Conservation (phyloP, 192 early-diverging fungal genomes). For the Coemansia sp. region DNA sequence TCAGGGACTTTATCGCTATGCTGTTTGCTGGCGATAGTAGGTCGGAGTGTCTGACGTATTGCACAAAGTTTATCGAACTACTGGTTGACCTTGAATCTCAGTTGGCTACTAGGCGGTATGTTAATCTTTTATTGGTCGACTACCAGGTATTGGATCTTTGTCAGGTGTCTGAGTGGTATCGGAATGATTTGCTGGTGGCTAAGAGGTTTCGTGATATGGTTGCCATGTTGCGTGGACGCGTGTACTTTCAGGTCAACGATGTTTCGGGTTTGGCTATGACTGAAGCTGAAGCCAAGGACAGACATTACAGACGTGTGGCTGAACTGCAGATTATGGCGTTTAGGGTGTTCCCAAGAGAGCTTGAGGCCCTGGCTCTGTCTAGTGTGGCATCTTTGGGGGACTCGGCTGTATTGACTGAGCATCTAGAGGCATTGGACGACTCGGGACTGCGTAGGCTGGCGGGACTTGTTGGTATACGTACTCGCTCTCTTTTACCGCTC, state of each 20-base stretch:
- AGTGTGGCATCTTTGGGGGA: constrained; percentile 69
- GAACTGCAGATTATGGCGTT: constrained; percentile 80
- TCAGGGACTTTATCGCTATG: constrained; percentile 64
- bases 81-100: constrained; percentile 87
- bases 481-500: constrained; percentile 29
- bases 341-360: constrained; percentile 61
- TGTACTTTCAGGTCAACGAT: constrained; percentile 78
- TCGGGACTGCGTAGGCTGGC: constrained; percentile 64
- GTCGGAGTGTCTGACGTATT: constrained; percentile 53
- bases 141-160: constrained; percentile 65
- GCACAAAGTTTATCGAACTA: constrained; percentile 79
- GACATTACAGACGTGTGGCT: constrained; percentile 64
- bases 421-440: constrained; percentile 59
- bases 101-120: constrained; percentile 88
- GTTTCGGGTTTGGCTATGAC: constrained; percentile 77
- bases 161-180: constrained; percentile 11
- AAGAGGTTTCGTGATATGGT: constrained; percentile 68
- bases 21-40: background rate
- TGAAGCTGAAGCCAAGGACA: constrained; percentile 63
- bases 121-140: constrained; percentile 81
- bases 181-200: too few species aligned
- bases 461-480: constrained; percentile 65
- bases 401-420: constrained; percentile 36
- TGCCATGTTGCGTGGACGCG: constrained; percentile 62
- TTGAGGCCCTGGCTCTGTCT: constrained; percentile 76